Base-by-base conservation (phyloP, 495 filamentous ascomycete species). In the Astrocystis sublimbata region DNA sequence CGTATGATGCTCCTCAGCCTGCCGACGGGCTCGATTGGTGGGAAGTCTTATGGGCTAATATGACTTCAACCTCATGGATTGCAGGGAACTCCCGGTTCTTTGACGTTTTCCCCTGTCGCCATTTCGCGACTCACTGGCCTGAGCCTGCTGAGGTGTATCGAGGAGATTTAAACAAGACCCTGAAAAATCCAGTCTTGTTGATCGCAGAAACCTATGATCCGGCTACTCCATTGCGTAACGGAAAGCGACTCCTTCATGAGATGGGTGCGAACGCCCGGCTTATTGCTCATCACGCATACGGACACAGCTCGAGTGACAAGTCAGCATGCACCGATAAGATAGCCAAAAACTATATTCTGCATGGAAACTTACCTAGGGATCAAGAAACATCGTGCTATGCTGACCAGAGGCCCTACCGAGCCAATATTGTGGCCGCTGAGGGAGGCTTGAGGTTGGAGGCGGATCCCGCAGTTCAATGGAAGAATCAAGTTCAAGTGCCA, bases 181-280 rank as follows among this genome's bases (percentile, higher is more conserved):
- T 81, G 15, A 73, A 69, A 49, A 57, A 76, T 49, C 76, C 78
- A 9, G 67, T 81, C 21, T 54, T 81, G 49, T 64, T 81, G 24
- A 75, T 81, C 38, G 78, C 78, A 1, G 77, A 78, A 69, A 76
- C 76, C 19, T 78, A 81, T 55, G 78, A 81, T 49, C 77, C 77
- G 0, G 77, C 78, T 5, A 81, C 78, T 4, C 78, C 78, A n/a
- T 65, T 81, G 35, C 71, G 77, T 6, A 80, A 81, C 33, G 78
- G 77, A 12, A 66, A 75, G 30, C 59, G 78, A 35, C 65, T 80
- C 5, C 24, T 74, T 10, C 55, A 57, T 1, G 78, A 81, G 52
- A 79, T 81, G 78, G 78, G 76, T 1, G 35, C 47, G 24, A 80
- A 79, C 40, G 78, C 79, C 23, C 51, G 78, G 53, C 65, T 81